Evolutionary conservation across 164 flowering plant species (phyloP), one percentile per base, ranked within the genome.

Genomic region (Nelumbo lutea): DNA sequence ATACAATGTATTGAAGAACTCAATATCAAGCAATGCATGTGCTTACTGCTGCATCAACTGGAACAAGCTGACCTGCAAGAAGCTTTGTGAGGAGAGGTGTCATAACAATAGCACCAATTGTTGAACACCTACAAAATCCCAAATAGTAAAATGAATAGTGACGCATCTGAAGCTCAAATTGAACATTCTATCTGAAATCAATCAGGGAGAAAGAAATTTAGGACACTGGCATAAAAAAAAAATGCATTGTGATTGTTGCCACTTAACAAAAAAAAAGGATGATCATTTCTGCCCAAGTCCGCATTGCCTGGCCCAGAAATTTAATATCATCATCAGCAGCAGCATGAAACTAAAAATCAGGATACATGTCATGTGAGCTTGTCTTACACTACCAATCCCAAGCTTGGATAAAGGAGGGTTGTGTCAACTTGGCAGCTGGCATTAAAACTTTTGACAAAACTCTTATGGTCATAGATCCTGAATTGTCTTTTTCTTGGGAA

Each of bases 51-150:
- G 99, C 97, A 89, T 95, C 99, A 66, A 92, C 99, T 15, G 98
- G 98, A 72, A 95, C 99, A 78, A 95, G 90, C 85, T 95, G 99
- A 55, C 98, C 98, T 11, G 98, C 98, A 53, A 95, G 91, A 75
- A 90, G 83, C 87, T 92, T 92, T 4, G 99, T 95, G 8, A 95
- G 95, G 53, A 95, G 88, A 10, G 99, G 99, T 3, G 98, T 95
- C 99, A 92, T 90, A 56, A 95, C 73, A 70, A 95, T 95, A 58
- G 98, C 99, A 47, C 98, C 99, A 76, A 95, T 77, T 58, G 99
- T 95, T 61, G 98, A 95, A 77, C 98, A 92, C 67, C 99, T 95
- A 66, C 70, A 79, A 52, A 71, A 73, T 69, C 5, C 41, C 60
- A 59, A 27, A 62, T 3, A 70, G 64, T 42, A 47, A 57, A 66